Conservation (phyloP, 2,329 filamentous ascomycete genomes). For the Botrytis aclada region DNA sequence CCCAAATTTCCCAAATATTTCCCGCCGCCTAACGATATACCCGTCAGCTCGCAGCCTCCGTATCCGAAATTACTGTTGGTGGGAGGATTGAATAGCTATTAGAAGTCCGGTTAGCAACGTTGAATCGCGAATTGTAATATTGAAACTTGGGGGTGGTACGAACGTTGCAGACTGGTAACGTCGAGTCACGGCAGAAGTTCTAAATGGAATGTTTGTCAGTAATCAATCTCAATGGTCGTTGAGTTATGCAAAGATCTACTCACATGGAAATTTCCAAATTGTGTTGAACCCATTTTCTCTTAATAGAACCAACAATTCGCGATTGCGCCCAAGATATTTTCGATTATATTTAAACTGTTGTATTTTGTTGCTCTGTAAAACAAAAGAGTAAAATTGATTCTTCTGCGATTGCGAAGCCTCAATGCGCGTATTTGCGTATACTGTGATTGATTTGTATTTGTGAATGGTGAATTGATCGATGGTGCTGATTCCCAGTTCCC, state of each 20-base stretch:
- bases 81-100: slow-evolving; percentile 58
- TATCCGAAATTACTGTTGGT: slow-evolving; percentile 31
- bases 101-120: slow-evolving; percentile 22
- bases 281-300: slow-evolving; percentile 35
- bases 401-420: slow-evolving; percentile 11
- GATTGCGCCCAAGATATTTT: neutral
- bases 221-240: slow-evolving; percentile 16
- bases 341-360: slow-evolving; percentile 8
- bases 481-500: neutral
- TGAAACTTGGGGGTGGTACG: slow-evolving; percentile 39
- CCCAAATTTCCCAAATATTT: slow-evolving; percentile 78
- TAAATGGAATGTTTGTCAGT: slow-evolving; percentile 40
- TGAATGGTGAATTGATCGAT: slow-evolving; percentile 4
- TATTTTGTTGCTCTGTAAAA: slow-evolving; percentile 9
- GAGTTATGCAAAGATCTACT: slow-evolving; percentile 21
- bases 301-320: slow-evolving; percentile 6
- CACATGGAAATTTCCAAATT: slow-evolving; percentile 59
- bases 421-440: slow-evolving; percentile 15
- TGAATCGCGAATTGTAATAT: slow-evolving; percentile 8
- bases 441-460: neutral
- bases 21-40: slow-evolving; percentile 67
- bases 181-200: slow-evolving; percentile 82
- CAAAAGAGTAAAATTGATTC: slow-evolving; percentile 15
- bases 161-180: slow-evolving; percentile 82
- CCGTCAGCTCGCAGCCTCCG: slow-evolving; percentile 69